Percentiles rank a stretch among this genome's conserved stretches.
These are phyloP conservation scores for Trichoderma harzianum DNA, from an alignment of 2,329 filamentous ascomycete genomes.

Conservation along the genomic window DNA sequence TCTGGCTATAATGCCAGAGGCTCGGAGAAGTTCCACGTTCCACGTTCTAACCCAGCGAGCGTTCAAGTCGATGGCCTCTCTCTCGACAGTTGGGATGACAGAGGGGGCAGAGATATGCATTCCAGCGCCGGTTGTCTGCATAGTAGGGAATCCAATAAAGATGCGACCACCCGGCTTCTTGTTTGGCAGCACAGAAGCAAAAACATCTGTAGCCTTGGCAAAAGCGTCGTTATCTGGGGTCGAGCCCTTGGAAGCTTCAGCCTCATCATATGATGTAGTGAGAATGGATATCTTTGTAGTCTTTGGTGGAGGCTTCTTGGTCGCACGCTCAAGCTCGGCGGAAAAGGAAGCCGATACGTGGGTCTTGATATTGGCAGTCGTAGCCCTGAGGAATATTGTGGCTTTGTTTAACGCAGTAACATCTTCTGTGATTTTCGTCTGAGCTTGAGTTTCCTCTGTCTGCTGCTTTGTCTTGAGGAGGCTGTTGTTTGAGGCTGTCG, in stretches of 20 bases:
- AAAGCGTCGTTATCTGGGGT: constrained; percentile 40
- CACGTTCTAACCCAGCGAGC: constrained; percentile 91
- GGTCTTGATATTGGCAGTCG: constrained; percentile 77
- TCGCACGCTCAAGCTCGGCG: constrained; percentile 86
- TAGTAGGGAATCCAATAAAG: constrained; percentile 96
- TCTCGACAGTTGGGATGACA: constrained; percentile 93
- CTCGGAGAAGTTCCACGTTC: constrained; percentile 91
- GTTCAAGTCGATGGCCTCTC: constrained; percentile 95
- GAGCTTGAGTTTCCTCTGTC: constrained; percentile 59
- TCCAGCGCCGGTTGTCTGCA: constrained; percentile 90
- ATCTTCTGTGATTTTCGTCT: constrained; percentile 65
- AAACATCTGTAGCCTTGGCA: constrained; percentile 69
- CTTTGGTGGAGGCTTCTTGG: constrained; percentile 94
- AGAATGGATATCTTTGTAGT: constrained; percentile 80
- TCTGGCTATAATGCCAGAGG: constrained; percentile 84
- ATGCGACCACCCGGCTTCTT: constrained; percentile 80
- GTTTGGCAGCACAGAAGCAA: constrained; percentile 82
- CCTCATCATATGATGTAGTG: constrained; percentile 86
- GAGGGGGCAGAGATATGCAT: constrained; percentile 95
- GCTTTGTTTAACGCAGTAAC: constrained; percentile 67
- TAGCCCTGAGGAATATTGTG: constrained; percentile 85
- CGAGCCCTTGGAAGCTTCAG: constrained; percentile 58
- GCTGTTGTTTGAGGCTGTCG: constrained; percentile 48
- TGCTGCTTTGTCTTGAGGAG: constrained; percentile 53
- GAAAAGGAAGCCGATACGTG: constrained; percentile 70